phyloP scores from a whole-genome alignment of 345 rosid species.

The Erodium maritimum region DNA sequence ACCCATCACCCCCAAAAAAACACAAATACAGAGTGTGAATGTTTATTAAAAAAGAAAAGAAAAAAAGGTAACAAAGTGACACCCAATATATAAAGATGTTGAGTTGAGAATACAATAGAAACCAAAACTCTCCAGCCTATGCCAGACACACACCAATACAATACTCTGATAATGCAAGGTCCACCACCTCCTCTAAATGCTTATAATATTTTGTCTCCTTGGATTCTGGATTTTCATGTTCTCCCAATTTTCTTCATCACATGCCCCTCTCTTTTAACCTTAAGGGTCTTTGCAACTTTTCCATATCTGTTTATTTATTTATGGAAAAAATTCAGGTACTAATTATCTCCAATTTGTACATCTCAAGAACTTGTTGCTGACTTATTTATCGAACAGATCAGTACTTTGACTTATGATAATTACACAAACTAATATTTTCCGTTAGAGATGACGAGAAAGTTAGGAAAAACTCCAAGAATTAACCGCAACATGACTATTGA shows the following conservation, averaged over 20 bases:
- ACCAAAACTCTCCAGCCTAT: conserved; percentile 10
- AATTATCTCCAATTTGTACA: no score
- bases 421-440: no score
- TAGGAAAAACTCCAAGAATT: no score
- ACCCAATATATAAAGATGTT: neutral
- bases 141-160: conserved; percentile 18
- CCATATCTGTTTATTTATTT: neutral
- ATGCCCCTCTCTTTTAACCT: conserved; percentile 16
- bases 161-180: conserved; percentile 12
- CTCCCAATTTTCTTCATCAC: conserved; percentile 27
- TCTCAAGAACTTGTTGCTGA: no score
- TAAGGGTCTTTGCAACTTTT: neutral
- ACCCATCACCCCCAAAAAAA: no score
- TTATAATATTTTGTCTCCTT: conserved; percentile 11
- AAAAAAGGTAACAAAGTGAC: neutral
- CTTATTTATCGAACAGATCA: no score
- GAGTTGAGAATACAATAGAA: neutral
- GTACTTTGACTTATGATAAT: no score
- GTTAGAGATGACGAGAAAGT: no score
- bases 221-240: conserved; percentile 38
- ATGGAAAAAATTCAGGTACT: no score
- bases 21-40: no score
- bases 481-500: no score
- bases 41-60: no score
- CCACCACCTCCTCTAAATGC: conserved; percentile 4